A percentile compares a stretch with the other conserved stretches of the same genome.
phyloP scores from a whole-genome alignment of 2,329 filamentous ascomycete genomes.

The Chlorencoelia australis region DNA sequence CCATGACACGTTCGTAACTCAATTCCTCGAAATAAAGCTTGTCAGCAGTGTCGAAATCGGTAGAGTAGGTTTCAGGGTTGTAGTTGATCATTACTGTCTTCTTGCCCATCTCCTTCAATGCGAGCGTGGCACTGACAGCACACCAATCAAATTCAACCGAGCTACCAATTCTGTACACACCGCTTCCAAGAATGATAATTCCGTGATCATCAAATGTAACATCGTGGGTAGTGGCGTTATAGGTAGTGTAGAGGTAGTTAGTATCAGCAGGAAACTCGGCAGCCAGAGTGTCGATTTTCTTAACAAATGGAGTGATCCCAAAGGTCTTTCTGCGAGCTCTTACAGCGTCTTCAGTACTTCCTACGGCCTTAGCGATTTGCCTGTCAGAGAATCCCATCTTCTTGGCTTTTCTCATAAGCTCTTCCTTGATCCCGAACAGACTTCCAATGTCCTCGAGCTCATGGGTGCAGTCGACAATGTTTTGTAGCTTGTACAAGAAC shows the following conservation, averaged over 20 bases:
- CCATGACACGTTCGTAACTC: slow-evolving; percentile 95
- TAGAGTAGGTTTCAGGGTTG: slow-evolving; percentile 56
- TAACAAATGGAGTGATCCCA: slow-evolving; percentile 89
- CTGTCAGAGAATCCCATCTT: slow-evolving; percentile 96
- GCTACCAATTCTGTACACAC: slow-evolving; percentile 94
- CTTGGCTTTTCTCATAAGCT: slow-evolving; percentile 84
- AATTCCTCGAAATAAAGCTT: slow-evolving; percentile 95
- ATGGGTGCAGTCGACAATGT: slow-evolving; percentile 83
- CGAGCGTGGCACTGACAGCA: slow-evolving; percentile 79
- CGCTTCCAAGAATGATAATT: slow-evolving; percentile 79
- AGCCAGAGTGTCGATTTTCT: slow-evolving; percentile 95
- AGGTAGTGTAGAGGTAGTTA: slow-evolving; percentile 96
- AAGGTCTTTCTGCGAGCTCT: slow-evolving; percentile 76
- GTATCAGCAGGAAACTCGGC: slow-evolving; percentile 93
- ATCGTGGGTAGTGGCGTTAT: slow-evolving; percentile 91
- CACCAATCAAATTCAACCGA: slow-evolving; percentile 99
- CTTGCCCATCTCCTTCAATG: slow-evolving; percentile 76
- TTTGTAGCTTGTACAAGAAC: slow-evolving; percentile 98
- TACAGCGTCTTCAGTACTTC: slow-evolving; percentile 80
- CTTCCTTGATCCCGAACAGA: slow-evolving; percentile 76
- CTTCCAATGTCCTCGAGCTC: slow-evolving; percentile 78
- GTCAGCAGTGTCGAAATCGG: slow-evolving; percentile 83
- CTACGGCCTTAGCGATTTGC: slow-evolving; percentile 82
- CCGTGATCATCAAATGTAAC: slow-evolving; percentile 90
- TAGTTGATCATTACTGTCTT: slow-evolving; percentile 96